phyloP scores from a whole-genome alignment of 257 asterid genomes.

The Solanum arcanum region DNA sequence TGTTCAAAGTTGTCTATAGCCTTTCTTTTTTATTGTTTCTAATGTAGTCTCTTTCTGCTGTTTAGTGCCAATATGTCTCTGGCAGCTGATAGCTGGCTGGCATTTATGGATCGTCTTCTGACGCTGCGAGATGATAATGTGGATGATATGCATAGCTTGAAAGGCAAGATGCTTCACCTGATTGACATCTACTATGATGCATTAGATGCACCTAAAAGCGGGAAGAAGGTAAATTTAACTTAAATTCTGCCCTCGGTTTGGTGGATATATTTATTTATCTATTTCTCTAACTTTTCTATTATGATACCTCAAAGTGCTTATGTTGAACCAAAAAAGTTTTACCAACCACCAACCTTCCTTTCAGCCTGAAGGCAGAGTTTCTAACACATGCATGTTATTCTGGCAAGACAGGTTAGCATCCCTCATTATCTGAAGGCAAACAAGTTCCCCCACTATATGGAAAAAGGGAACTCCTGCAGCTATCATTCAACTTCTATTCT shows the following conservation, averaged over 20 bases:
- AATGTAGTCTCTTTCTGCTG: neutral
- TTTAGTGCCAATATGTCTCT: constrained; percentile 46
- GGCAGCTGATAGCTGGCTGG: constrained; percentile 69
- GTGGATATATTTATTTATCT: neutral
- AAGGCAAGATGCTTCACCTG: constrained; percentile 34
- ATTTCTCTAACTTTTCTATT: neutral
- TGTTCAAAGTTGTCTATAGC: neutral
- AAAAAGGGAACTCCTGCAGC: constrained; percentile 5
- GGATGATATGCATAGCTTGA: constrained; percentile 28
- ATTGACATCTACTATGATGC: constrained; percentile 73
- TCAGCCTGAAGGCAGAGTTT: neutral
- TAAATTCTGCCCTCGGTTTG: neutral
- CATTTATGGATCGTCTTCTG: constrained; percentile 67
- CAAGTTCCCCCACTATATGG: constrained; percentile 61
- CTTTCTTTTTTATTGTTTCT: neutral
- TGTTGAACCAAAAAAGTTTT: neutral
- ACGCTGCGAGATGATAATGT: constrained; percentile 28
- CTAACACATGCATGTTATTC: neutral
- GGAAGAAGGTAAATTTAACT: constrained; percentile 44
- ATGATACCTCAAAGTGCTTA: neutral
- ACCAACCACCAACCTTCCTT: neutral
- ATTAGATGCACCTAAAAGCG: constrained; percentile 82
- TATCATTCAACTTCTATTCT: constrained; percentile 51
- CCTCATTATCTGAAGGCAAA: constrained; percentile 34
- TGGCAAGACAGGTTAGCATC: constrained; percentile 32